Evolutionary conservation across 805 yeast genomes (phyloP).

Genomic region (Yarrowia sp.): DNA sequence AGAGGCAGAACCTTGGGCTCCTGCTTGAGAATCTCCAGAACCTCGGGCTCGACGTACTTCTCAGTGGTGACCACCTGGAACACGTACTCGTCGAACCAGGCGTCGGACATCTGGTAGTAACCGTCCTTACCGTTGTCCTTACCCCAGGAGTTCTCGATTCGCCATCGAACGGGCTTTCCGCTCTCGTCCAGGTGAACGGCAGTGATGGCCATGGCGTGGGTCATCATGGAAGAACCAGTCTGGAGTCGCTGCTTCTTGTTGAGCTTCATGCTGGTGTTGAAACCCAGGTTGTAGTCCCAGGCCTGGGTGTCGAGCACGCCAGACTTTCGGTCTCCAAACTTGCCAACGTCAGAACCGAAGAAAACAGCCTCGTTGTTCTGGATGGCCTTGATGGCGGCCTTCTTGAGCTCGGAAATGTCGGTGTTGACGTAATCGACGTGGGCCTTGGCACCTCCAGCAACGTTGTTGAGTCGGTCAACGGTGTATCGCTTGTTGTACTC

Average conservation of each 20-base stretch:
- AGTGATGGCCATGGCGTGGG: conserved; percentile 88
- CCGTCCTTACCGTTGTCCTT: conserved; percentile 71
- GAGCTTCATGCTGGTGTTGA: conserved; percentile 54
- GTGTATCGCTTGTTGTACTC: conserved; percentile 66
- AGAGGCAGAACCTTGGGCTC: conserved; percentile 67
- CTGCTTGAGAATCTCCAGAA: conserved; percentile 53
- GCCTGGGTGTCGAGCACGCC: conserved; percentile 78
- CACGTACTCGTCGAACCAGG: conserved; percentile 75
- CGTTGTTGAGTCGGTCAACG: conserved; percentile 78
- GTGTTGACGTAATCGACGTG: conserved; percentile 75
- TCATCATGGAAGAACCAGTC: conserved; percentile 78
- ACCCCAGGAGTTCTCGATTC: conserved; percentile 84
- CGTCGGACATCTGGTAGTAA: conserved; percentile 72
- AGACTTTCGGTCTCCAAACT: conserved; percentile 64
- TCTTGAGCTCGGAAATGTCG: conserved; percentile 63
- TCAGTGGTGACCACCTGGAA: conserved; percentile 71
- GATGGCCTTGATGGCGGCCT: conserved; percentile 70
- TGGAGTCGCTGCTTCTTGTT: conserved; percentile 72
- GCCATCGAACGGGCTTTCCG: conserved; percentile 69
- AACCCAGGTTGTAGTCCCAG: conserved; percentile 65
- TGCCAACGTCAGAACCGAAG: conserved; percentile 90
- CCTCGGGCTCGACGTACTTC: conserved; percentile 56
- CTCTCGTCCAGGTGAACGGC: conserved; percentile 75
- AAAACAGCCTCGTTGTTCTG: conserved; percentile 79
- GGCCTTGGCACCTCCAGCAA: conserved; percentile 58